phyloP scores from a whole-genome alignment of 1,284 basidiomycete species.

The Ustilago curta region DNA sequence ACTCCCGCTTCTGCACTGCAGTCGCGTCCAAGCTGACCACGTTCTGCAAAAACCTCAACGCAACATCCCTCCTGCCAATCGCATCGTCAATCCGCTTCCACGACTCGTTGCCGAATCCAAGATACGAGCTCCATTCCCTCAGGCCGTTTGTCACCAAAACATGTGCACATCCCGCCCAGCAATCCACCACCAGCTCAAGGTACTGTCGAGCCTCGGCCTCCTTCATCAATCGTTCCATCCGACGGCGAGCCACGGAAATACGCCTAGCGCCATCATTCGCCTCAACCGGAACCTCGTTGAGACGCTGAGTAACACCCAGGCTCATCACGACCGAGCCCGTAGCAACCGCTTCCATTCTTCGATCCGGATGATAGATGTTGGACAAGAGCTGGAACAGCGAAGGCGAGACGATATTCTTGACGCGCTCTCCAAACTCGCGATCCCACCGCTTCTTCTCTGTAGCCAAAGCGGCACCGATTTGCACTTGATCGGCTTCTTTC shows the following conservation, averaged over 20 bases:
- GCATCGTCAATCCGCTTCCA: constrained; percentile 76
- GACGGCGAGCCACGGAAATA: constrained; percentile 8
- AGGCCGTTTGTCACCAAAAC: constrained; percentile 77
- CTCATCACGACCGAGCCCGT: constrained; percentile 39
- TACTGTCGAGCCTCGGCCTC: constrained; percentile 68
- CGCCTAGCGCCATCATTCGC: neutral
- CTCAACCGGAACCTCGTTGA: constrained; percentile 17
- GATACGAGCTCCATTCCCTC: constrained; percentile 78
- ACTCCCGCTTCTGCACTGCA: constrained; percentile 26
- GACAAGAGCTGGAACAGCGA: constrained; percentile 77
- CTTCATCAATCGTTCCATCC: constrained; percentile 49
- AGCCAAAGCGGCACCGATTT: constrained; percentile 68
- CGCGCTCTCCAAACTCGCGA: constrained; percentile 71
- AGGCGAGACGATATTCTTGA: constrained; percentile 74
- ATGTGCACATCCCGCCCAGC: constrained; percentile 81
- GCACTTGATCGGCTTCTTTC: neutral
- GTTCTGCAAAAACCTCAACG: constrained; percentile 78
- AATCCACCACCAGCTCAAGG: constrained; percentile 76
- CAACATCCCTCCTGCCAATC: constrained; percentile 75
- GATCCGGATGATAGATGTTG: constrained; percentile 71
- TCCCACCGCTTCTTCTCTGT: constrained; percentile 52
- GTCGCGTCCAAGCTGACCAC: constrained; percentile 76
- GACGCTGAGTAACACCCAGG: constrained; percentile 34
- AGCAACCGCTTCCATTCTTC: constrained; percentile 24
- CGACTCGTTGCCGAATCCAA: constrained; percentile 75